Conservation (phyloP, 306 rosid genomes). For the Ormosia emarginata region DNA sequence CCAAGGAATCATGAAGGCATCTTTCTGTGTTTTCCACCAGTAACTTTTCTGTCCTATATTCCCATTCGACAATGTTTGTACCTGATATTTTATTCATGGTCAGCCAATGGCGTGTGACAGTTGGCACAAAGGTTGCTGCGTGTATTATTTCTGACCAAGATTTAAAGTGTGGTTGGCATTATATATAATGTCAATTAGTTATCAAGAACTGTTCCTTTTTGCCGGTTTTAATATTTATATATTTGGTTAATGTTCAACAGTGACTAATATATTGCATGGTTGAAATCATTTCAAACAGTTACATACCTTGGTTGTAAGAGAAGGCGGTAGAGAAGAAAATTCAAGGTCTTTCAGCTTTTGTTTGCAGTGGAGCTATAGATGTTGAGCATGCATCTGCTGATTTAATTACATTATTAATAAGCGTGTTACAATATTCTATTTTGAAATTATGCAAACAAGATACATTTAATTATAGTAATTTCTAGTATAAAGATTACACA, state of each 20-base stretch:
- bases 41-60: constrained; percentile 38
- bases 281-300: not conserved
- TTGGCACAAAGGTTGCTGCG: constrained; percentile 32
- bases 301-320: not conserved
- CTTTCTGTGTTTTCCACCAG: constrained; percentile 31
- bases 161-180: constrained; percentile 25
- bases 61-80: constrained; percentile 11
- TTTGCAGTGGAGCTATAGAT: not conserved
- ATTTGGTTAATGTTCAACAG: constrained; percentile 15
- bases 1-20: constrained; percentile 23
- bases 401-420: not conserved
- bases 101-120: constrained; percentile 26
- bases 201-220: constrained; percentile 15
- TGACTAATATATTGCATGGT: constrained; percentile 1
- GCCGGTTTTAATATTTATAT: constrained; percentile 16
- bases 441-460: not conserved
- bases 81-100: constrained; percentile 18
- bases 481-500: not conserved
- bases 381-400: not conserved
- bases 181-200: constrained; percentile 17
- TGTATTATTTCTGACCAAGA: constrained; percentile 33
- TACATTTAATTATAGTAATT: not conserved
- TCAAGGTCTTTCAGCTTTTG: constrained; percentile 1
- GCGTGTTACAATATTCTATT: not conserved
- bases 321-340: constrained; percentile 2